Evolutionary conservation across 345 rosid genomes (phyloP).

Genomic region (Eucalyptus sp.): DNA sequence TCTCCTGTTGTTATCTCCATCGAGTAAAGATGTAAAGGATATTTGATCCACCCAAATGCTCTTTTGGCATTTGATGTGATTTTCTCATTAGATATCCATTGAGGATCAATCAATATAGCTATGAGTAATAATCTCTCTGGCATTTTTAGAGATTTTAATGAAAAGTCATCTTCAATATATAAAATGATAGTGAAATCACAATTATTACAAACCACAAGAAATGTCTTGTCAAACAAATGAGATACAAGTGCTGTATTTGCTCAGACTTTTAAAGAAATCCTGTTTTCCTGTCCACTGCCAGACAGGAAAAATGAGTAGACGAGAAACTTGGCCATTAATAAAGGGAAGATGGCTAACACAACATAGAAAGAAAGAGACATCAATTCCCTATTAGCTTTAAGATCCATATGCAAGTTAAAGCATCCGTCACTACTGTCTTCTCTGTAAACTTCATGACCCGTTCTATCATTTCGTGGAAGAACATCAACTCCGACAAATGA

Average conservation of each 20-base stretch:
- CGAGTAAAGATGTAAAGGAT: fast-evolving
- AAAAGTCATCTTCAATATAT: background rate
- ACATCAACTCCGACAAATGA: background rate
- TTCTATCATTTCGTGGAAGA: background rate
- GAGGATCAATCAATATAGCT: background rate
- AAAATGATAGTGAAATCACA: too few species aligned
- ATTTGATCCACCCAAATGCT: background rate
- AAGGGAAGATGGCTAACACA: background rate
- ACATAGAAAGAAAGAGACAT: background rate
- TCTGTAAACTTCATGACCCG: background rate
- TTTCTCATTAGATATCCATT: background rate
- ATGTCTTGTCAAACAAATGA: background rate
- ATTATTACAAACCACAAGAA: background rate
- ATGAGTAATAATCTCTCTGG: background rate
- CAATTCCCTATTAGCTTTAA: background rate
- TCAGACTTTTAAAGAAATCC: too few species aligned
- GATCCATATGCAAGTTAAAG: background rate
- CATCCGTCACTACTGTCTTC: background rate
- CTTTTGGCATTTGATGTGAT: background rate
- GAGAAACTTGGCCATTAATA: background rate
- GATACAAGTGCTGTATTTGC: too few species aligned
- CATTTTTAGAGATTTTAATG: background rate
- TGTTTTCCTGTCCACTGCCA: background rate
- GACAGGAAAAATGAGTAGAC: background rate
- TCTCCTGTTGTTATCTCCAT: too few species aligned